Conservation (phyloP, 2,329 filamentous ascomycete species). For the Incumbomyces lentus region DNA sequence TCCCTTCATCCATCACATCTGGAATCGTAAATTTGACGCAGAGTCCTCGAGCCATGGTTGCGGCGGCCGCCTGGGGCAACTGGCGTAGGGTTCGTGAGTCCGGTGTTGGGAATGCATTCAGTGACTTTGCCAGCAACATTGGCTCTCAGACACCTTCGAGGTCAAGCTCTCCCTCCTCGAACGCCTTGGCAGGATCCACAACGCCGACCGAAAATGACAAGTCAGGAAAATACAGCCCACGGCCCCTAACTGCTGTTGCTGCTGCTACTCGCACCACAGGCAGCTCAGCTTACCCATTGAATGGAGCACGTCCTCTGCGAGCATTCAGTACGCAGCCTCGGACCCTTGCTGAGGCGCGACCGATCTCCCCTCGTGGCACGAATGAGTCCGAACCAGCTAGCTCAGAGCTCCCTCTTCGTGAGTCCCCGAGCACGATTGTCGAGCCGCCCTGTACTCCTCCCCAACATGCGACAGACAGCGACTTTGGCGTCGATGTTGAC, state of each 20-base stretch:
- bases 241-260: conserved; percentile 23
- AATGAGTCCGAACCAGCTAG: conserved; percentile 6
- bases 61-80: conserved; percentile 94
- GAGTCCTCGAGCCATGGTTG: conserved; percentile 67
- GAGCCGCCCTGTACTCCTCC: conserved; percentile 19
- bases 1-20: conserved; percentile 63
- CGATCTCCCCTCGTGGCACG: conserved; percentile 4
- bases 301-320: conserved; percentile 21
- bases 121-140: conserved; percentile 22
- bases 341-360: conserved; percentile 10
- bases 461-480: conserved; percentile 37
- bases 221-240: conserved; percentile 35
- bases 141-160: conserved; percentile 51
- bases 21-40: conserved; percentile 60
- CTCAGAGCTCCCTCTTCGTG: conserved; percentile 21
- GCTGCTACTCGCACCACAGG: conserved; percentile 10
- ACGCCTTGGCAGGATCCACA: conserved; percentile 67
- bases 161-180: conserved; percentile 34
- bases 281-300: conserved; percentile 23
- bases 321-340: conserved; percentile 15
- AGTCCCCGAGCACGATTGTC: conserved; percentile 23
- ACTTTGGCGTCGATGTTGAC: conserved; percentile 45
- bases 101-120: conserved; percentile 32
- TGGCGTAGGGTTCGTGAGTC: conserved; percentile 66
- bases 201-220: conserved; percentile 76